Evolutionary conservation across 2,329 filamentous ascomycete species (phyloP).

Genomic region (Penicillium sp.): DNA sequence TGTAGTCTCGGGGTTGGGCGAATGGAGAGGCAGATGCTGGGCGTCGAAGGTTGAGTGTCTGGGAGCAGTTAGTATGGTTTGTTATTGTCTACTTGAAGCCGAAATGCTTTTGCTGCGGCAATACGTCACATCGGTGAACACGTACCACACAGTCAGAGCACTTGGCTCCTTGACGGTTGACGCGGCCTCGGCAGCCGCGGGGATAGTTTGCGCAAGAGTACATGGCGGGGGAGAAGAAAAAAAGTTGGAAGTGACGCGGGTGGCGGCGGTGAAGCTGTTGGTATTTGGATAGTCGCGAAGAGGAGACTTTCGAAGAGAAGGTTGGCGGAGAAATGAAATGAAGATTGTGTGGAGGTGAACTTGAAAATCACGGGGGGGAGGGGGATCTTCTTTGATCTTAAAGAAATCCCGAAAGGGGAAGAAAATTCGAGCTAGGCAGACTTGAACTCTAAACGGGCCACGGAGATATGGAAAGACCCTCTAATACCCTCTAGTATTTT

Average conservation of each 20-base stretch:
- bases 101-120: neutral
- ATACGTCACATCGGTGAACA: conserved; percentile 15
- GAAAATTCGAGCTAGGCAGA: conserved; percentile 13
- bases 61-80: conserved; percentile 22
- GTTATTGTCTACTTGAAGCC: neutral
- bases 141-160: conserved; percentile 52
- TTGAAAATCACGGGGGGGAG: conserved; percentile 1
- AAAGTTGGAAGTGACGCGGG: neutral
- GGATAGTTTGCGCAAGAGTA: conserved; percentile 54
- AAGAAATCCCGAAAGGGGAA: conserved; percentile 1
- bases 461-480: conserved; percentile 2
- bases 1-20: conserved; percentile 44
- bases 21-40: conserved; percentile 46
- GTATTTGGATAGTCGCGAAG: too few relatives aligned
- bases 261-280: too few relatives aligned
- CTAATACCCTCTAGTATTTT: too few relatives aligned
- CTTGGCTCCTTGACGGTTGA: conserved; percentile 47
- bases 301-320: too few relatives aligned
- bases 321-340: conserved; percentile 4
- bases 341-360: conserved; percentile 7
- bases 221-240: conserved; percentile 36
- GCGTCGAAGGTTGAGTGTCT: conserved; percentile 44
- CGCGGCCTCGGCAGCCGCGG: conserved; percentile 52
- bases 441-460: conserved; percentile 17
- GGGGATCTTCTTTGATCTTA: conserved; percentile 4